Conservation (phyloP, 768 basidiomycete species). For the Boletus huronensis region DNA sequence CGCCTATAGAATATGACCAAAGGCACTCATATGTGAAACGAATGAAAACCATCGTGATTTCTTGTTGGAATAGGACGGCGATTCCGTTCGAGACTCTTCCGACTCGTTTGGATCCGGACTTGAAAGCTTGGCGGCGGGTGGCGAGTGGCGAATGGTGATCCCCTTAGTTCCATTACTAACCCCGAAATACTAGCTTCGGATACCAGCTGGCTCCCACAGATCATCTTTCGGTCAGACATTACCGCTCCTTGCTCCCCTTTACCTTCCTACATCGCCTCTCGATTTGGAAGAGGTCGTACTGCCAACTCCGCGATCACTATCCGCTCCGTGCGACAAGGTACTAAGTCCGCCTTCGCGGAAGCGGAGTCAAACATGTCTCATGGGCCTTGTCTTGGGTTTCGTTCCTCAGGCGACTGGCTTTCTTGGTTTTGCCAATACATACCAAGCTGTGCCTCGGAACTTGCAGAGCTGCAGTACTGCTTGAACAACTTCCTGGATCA, state of each 20-base stretch:
- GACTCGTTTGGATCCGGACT: not conserved
- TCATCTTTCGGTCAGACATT: not conserved
- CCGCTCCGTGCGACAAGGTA: conserved; percentile 13
- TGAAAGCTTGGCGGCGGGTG: not conserved
- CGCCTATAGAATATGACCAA: not conserved
- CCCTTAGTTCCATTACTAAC: not conserved
- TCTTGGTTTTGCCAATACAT: not conserved
- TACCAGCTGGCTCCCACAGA: not conserved
- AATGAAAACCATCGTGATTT: not conserved
- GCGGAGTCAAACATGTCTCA: conserved; percentile 20
- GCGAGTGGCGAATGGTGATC: not conserved
- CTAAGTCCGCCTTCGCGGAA: conserved; percentile 32
- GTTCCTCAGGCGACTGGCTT: not conserved
- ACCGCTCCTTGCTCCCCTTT: not conserved
- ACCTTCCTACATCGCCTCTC: conserved; percentile 22
- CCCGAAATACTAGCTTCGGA: not conserved
- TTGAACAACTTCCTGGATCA: not conserved
- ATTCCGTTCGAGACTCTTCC: not conserved
- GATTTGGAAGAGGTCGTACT: conserved; percentile 25
- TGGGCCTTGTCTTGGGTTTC: not conserved
- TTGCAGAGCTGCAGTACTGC: not conserved
- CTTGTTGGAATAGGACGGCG: not conserved
- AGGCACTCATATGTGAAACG: not conserved
- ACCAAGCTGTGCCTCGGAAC: not conserved
- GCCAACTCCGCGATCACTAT: conserved; percentile 32